Base-by-base conservation (phyloP, 768 basidiomycete species). In the Amanita rubescens region DNA sequence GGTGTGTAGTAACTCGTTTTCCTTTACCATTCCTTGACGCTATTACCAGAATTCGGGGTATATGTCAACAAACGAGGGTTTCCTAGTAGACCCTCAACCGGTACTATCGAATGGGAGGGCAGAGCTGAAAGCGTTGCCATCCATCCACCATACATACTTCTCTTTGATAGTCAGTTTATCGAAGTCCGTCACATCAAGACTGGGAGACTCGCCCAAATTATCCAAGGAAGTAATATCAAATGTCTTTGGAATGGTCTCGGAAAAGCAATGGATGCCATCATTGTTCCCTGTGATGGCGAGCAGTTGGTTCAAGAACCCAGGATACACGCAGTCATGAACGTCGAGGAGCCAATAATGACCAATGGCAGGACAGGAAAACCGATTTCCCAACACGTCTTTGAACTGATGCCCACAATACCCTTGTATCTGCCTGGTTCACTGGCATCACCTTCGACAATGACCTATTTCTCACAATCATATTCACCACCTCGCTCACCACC, bases 51-150 rank as follows among this genome's bases (percentile, higher is more conserved):
- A 68, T 96, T 97, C 58, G 95, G 94, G 10, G 75, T 97, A 39
- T 97, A 93, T 62, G 93, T 97, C 43, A 86, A 95, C 68, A 87
- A 92, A 47, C 93, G 95, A 57, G 95, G 95, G 35, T 86, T 88
- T 49, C 93, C 91, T 9, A 54, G 37, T 1, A 89, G 84, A 63
- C 84, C 90, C 22, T 67, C 75, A 1, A 72, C 78, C 19, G 81
- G 80, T 34, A 83, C 87, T 1, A 89, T 97, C 50, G 95, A 99
- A 65, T 99, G 94, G 93, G 95, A 99, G 68, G 93, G 78, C 27
- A 87, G 85, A 0, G 92, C 92, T 2, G 92, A 95, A 62, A 86
- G 85, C 30, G 90, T 92, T 11, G 93, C 94, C 1, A 84, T 90
- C 67, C 94, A 95, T 63, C 81, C 85, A 41, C 94, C 94, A 0